Evolutionary conservation across 345 rosid genomes (phyloP).

Genomic region (Sonneratia caseolaris): DNA sequence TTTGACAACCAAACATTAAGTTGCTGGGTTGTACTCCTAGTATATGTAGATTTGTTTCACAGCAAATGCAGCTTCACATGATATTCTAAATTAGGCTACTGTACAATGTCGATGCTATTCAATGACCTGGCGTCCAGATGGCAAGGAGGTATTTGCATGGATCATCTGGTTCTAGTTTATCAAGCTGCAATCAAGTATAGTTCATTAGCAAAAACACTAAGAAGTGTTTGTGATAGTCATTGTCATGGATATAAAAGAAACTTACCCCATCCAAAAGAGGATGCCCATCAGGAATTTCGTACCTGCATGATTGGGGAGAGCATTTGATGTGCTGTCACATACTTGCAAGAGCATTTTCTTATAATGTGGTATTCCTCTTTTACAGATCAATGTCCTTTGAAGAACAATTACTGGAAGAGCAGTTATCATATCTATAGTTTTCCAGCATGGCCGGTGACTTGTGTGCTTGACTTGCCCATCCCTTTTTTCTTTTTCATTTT

Average conservation of each 20-base stretch:
- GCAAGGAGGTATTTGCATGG: constrained; percentile 84
- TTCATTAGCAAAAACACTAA: constrained; percentile 12
- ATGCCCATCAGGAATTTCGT: constrained; percentile 81
- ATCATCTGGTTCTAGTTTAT: constrained; percentile 69
- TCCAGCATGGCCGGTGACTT: too few species aligned
- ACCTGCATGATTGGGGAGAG: constrained; percentile 43
- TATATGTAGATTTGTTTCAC: neutral
- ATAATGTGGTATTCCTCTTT: neutral
- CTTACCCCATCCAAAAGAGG: constrained; percentile 72
- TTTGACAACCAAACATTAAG: constrained; percentile 9
- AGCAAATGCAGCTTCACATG: neutral
- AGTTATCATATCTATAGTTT: too few species aligned
- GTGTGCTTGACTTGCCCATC: too few species aligned
- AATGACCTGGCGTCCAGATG: constrained; percentile 93
- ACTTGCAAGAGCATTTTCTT: neutral
- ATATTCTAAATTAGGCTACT: neutral
- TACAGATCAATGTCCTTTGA: neutral
- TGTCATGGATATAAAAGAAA: constrained; percentile 11
- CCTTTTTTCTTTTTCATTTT: too few species aligned
- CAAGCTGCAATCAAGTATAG: constrained; percentile 39
- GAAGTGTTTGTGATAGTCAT: constrained; percentile 8
- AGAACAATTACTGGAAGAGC: neutral
- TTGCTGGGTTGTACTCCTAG: neutral
- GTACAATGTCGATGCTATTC: neutral
- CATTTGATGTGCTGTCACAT: neutral